Conservation (phyloP, 257 asterid species). For the Gynochthodes officinalis region DNA sequence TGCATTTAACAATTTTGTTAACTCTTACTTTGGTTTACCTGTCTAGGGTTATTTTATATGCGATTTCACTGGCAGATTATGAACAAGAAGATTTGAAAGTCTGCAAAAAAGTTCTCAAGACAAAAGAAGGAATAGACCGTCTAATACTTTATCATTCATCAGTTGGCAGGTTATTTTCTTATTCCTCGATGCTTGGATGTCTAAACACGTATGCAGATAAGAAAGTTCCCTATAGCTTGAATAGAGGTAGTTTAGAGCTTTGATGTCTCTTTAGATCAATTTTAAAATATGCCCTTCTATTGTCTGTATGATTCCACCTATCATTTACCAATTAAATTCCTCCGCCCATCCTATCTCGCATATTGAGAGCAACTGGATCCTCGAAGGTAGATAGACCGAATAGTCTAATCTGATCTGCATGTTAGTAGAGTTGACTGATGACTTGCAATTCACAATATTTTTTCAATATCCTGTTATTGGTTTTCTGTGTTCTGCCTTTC, state of each 20-base stretch:
- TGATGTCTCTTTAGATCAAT: not conserved
- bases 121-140: slow-evolving; percentile 63
- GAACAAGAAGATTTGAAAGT: slow-evolving; percentile 58
- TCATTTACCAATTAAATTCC: not conserved
- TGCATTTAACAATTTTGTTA: not conserved
- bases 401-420: not conserved
- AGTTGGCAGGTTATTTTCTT: slow-evolving; percentile 70
- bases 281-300: not conserved
- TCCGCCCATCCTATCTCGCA: not conserved
- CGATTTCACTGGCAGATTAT: slow-evolving; percentile 69
- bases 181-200: slow-evolving; percentile 7
- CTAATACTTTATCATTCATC: slow-evolving; percentile 78
- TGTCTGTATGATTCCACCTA: not conserved
- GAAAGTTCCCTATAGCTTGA: not conserved
- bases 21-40: not conserved
- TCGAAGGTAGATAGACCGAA: not conserved
- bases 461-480: too few species aligned
- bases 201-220: not conserved
- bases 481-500: not conserved
- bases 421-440: not conserved
- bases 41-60: slow-evolving; percentile 73
- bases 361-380: not conserved
- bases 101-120: slow-evolving; percentile 53
- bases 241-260: too few species aligned
- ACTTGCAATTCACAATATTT: not conserved